A percentile compares a stretch with the other conserved stretches of the same genome.
Conservation (phyloP, 768 basidiomycete genomes). For the Omphalotus guepiniiformis region DNA sequence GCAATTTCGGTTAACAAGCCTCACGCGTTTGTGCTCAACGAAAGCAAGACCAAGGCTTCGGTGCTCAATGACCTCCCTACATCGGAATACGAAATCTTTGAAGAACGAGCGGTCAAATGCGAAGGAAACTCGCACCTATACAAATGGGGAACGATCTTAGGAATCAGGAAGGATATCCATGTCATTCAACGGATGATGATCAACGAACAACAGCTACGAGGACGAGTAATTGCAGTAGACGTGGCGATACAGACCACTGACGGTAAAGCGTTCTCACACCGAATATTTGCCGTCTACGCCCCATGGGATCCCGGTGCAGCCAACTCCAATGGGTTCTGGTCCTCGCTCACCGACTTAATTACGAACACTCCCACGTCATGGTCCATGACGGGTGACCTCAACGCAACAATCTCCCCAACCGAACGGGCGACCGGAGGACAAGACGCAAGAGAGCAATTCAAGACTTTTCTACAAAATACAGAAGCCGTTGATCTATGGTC, state of each 20-base stretch:
- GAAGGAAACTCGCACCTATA: not conserved
- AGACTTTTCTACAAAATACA: conserved; percentile 9
- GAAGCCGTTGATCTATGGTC: conserved; percentile 15
- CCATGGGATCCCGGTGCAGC: conserved; percentile 23
- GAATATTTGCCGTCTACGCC: conserved; percentile 22
- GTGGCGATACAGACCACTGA: conserved; percentile 14
- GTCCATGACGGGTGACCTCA: conserved; percentile 18
- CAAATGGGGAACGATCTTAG: conserved; percentile 14
- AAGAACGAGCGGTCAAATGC: not conserved
- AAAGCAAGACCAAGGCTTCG: not conserved
- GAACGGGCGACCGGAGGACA: conserved; percentile 8
- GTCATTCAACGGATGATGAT: conserved; percentile 1
- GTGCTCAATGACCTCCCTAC: not conserved
- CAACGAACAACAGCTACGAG: conserved; percentile 11
- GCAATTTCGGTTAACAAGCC: not conserved
- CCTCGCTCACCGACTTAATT: conserved; percentile 8
- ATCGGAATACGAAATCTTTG: conserved; percentile 1
- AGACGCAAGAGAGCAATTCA: not conserved
- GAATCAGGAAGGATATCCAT: conserved; percentile 10
- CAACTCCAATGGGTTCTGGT: conserved; percentile 12
- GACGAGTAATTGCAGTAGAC: conserved; percentile 18
- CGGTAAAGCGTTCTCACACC: conserved; percentile 14
- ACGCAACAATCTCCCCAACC: conserved; percentile 8
- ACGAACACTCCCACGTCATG: conserved; percentile 8
- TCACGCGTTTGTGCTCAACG: conserved; percentile 1